Conservation (phyloP, 192 early-diverging fungal species). For the Mycoemilia scoparia region DNA sequence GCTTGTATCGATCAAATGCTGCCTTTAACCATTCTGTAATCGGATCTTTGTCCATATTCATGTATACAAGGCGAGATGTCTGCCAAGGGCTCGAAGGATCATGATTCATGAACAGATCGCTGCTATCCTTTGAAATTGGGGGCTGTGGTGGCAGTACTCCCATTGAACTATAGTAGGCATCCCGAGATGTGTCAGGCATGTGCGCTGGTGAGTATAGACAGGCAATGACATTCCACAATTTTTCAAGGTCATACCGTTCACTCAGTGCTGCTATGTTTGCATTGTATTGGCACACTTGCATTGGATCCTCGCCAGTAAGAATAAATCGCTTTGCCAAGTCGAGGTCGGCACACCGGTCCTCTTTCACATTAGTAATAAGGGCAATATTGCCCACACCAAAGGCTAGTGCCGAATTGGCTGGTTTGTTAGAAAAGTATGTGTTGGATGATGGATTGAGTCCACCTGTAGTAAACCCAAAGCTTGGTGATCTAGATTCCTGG, state of each 20-base stretch:
- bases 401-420: background rate
- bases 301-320: constrained; percentile 5
- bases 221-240: constrained; percentile 18
- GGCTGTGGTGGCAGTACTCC: too few relatives aligned
- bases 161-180: constrained; percentile 4
- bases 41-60: too few relatives aligned
- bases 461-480: too few relatives aligned
- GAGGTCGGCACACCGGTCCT: constrained; percentile 9
- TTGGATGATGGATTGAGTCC: background rate
- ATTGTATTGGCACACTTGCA: constrained; percentile 19
- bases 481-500: constrained; percentile 6
- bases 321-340: constrained; percentile 16
- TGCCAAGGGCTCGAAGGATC: too few relatives aligned
- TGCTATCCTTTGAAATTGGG: too few relatives aligned
- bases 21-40: constrained; percentile 14
- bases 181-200: background rate
- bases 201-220: constrained; percentile 7
- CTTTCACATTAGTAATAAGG: constrained; percentile 3
- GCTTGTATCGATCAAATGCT: constrained; percentile 12
- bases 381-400: constrained; percentile 20
- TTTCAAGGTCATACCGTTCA: constrained; percentile 6
- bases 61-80: too few relatives aligned
- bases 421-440: constrained; percentile 8
- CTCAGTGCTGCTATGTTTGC: constrained; percentile 6
- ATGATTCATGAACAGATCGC: too few relatives aligned